Base-by-base conservation (phyloP, 495 filamentous ascomycete genomes). In the Penicillium macrosclerotiorum region DNA sequence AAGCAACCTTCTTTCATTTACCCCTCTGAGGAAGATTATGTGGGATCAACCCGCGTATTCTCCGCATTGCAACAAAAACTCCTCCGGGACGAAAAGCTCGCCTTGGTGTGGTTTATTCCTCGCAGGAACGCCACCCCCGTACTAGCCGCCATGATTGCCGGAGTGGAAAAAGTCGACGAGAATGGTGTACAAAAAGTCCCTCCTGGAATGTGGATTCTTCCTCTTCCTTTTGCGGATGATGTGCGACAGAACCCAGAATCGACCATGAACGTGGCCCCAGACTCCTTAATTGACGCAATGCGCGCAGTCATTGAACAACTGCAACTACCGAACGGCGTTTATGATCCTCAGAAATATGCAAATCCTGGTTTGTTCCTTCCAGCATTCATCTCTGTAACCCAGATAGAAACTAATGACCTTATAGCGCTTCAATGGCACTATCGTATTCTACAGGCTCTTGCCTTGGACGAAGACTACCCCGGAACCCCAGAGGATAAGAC, bases 381-480 rank as follows among this genome's bases (percentile, higher is more conserved):
- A 29, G 4, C 9, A 4, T 5, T 32, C 22, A n/a, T n/a, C 24
- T 12, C 3, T 11, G 12, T 3, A 22, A 1, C 7, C 8, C 14
- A 9, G 13, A 16, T 3, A 39, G 13, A 12, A 38, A 41, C 48
- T 62, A 26, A 59, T 31, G 35, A 19, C 19, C 12, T 4, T 3
- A 8, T 37, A 51, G 79, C 85, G 1, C 78, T 99, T 40, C 94
- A 99, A 73, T 99, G 94, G 94, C 91, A 96, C 65, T 99, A 97
- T 69, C 85, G 84, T 34, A 92, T 97, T 31, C 71, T 99, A 3
- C 94, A 99, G 64, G 89, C 88, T 4, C 77, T 95, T 34, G 94
- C 94, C 1, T 67, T 99, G 9, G 90, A 95, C 23, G 94, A 99
- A 59, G 93, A 96, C 37, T 63, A 91, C 14, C 94, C 94, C 1